These are phyloP conservation scores for Parastagonospora nodorum DNA, from an alignment of 2,329 filamentous ascomycete genomes.

Conservation along the genomic window DNA sequence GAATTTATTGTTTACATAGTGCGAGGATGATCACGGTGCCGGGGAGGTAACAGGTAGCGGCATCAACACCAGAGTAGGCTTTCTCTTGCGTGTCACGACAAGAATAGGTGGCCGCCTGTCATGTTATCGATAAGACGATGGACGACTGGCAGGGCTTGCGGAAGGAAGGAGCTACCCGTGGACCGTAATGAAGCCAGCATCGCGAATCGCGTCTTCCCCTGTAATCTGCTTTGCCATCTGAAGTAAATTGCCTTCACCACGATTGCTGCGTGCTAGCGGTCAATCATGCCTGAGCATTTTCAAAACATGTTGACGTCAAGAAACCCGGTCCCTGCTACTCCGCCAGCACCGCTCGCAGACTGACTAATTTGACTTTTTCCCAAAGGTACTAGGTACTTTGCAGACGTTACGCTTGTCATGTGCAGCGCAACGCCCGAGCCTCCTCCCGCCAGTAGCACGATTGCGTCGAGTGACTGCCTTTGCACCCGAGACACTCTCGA, in stretches of 20 bases:
- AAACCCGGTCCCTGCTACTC: constrained; percentile 8
- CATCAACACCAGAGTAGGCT: too few relatives aligned
- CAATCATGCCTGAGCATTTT: background rate
- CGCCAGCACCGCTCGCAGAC: background rate
- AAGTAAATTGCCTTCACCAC: background rate
- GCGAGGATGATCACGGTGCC: too few relatives aligned
- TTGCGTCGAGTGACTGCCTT: too few relatives aligned
- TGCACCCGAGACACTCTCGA: too few relatives aligned
- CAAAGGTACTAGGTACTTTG: too few relatives aligned
- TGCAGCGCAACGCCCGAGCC: too few relatives aligned
- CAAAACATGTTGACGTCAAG: constrained; percentile 19
- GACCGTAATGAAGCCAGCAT: background rate
- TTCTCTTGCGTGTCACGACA: background rate
- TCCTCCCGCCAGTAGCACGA: too few relatives aligned
- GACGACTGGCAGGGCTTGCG: background rate
- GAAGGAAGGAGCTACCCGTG: background rate
- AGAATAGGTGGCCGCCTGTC: background rate
- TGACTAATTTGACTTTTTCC: too few relatives aligned
- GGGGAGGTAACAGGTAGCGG: too few relatives aligned
- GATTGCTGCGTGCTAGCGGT: background rate
- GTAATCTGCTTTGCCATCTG: constrained; percentile 1
- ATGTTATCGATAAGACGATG: background rate
- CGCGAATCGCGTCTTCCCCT: constrained; percentile 6
- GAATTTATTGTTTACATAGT: constrained; percentile 11
- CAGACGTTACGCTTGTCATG: too few relatives aligned